phyloP scores from a whole-genome alignment of 176 grass and related monocot species.

The Juncus effusus region DNA sequence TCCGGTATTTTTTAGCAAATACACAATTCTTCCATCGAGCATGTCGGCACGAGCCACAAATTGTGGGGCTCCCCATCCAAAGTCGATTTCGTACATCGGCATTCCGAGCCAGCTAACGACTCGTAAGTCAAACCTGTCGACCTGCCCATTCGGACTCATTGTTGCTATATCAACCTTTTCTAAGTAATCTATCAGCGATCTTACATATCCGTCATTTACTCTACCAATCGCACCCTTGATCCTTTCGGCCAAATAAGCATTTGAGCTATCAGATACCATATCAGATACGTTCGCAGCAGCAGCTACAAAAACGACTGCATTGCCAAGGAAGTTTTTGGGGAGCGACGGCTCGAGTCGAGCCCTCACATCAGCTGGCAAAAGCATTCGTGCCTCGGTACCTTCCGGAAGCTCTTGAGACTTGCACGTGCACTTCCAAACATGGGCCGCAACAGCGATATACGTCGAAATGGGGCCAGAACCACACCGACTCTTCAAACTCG shows the following conservation, averaged over 20 bases:
- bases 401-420: not conserved
- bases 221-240: constrained; percentile 5
- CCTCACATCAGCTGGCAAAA: constrained; percentile 22
- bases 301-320: constrained; percentile 15
- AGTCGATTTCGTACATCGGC: not conserved
- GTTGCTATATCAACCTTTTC: not conserved
- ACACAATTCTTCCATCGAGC: not conserved
- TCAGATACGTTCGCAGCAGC: not conserved
- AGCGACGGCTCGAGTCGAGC: constrained; percentile 10
- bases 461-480: constrained; percentile 11
- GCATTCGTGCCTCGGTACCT: not conserved
- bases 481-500: constrained; percentile 13
- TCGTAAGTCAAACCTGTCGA: not conserved
- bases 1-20: constrained; percentile 8
- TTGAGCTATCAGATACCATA: not conserved
- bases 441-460: constrained; percentile 26
- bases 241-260: not conserved
- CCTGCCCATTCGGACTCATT: not conserved
- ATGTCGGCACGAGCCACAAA: not conserved
- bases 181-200: constrained; percentile 18
- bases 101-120: constrained; percentile 1
- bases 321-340: constrained; percentile 25
- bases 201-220: constrained; percentile 18
- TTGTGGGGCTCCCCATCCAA: constrained; percentile 5
- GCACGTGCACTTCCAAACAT: constrained; percentile 35